These are phyloP conservation scores for Dactylorhiza incarnata DNA, from an alignment of 106 monocot species.

Conservation along the genomic window DNA sequence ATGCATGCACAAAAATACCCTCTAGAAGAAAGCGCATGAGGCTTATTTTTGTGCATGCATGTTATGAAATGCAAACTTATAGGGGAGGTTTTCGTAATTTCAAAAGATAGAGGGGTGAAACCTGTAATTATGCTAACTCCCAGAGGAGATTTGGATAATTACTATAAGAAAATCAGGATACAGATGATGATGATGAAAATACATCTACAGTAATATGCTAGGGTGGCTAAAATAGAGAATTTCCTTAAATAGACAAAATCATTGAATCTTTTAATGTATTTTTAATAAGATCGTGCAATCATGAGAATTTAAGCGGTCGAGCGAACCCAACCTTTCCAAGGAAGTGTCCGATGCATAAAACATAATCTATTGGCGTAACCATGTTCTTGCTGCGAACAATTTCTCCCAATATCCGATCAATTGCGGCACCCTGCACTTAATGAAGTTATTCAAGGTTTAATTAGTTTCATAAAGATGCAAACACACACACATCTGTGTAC, in stretches of 20 bases:
- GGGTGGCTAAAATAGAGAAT: neutral
- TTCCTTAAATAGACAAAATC: neutral
- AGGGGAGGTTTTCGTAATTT: too few relatives aligned
- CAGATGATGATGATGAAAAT: too few relatives aligned
- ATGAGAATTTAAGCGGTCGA: neutral
- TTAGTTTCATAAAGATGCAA: neutral
- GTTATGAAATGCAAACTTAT: too few relatives aligned
- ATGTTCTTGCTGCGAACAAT: constrained; percentile 95
- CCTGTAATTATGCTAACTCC: too few relatives aligned
- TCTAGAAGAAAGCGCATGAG: too few relatives aligned
- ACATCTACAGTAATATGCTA: too few relatives aligned
- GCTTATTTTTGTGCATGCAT: too few relatives aligned
- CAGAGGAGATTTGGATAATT: too few relatives aligned
- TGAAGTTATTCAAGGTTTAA: neutral
- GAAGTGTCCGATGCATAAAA: constrained; percentile 92
- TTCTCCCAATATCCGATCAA: constrained; percentile 93
- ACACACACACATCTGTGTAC: neutral
- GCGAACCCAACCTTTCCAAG: constrained; percentile 72
- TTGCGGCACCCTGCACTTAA: constrained; percentile 78
- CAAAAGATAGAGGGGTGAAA: too few relatives aligned
- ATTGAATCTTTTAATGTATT: neutral
- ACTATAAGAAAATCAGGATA: too few relatives aligned
- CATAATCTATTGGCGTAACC: constrained; percentile 91
- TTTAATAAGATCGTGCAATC: neutral
- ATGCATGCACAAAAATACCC: too few relatives aligned